Percentiles rank a stretch among this genome's conserved stretches.
Evolutionary conservation across 2,329 filamentous ascomycete species (phyloP).

Genomic region (Ophiostoma ips): DNA sequence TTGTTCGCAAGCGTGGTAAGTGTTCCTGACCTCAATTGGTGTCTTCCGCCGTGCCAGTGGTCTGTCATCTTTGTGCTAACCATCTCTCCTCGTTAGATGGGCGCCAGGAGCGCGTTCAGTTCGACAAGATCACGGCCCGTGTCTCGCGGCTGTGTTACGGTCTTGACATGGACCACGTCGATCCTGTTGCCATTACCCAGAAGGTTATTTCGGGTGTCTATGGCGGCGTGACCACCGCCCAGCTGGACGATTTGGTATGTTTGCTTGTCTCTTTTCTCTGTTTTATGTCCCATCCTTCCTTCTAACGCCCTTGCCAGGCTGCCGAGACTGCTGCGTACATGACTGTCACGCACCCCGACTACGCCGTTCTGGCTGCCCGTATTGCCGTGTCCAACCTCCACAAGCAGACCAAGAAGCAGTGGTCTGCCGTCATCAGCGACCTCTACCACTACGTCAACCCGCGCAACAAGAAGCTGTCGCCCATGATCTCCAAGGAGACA

Average conservation of each 20-base stretch:
- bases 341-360: slow-evolving; percentile 98
- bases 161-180: slow-evolving; percentile 85
- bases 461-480: slow-evolving; percentile 67
- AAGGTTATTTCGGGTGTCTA: slow-evolving; percentile 99
- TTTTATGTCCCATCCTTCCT: too few species aligned
- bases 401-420: slow-evolving; percentile 99
- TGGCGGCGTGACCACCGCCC: slow-evolving; percentile 89
- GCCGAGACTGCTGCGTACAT: slow-evolving; percentile 99
- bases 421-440: slow-evolving; percentile 87
- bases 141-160: slow-evolving; percentile 97
- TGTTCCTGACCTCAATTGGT: slow-evolving; percentile 10
- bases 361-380: slow-evolving; percentile 93
- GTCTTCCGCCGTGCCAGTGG: too few species aligned
- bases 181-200: slow-evolving; percentile 94
- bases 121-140: slow-evolving; percentile 99
- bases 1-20: slow-evolving; percentile 50
- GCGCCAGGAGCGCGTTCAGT: slow-evolving; percentile 98
- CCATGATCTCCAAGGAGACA: slow-evolving; percentile 87
- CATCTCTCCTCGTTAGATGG: slow-evolving; percentile 58
- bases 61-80: too few species aligned
- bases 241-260: slow-evolving; percentile 93
- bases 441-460: slow-evolving; percentile 95
- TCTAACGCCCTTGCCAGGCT: slow-evolving; percentile 43
- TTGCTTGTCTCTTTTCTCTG: not conserved
- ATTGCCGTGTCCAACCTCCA: slow-evolving; percentile 99